Base-by-base conservation (phyloP, 768 basidiomycete species). In the Tricholoma sp. region DNA sequence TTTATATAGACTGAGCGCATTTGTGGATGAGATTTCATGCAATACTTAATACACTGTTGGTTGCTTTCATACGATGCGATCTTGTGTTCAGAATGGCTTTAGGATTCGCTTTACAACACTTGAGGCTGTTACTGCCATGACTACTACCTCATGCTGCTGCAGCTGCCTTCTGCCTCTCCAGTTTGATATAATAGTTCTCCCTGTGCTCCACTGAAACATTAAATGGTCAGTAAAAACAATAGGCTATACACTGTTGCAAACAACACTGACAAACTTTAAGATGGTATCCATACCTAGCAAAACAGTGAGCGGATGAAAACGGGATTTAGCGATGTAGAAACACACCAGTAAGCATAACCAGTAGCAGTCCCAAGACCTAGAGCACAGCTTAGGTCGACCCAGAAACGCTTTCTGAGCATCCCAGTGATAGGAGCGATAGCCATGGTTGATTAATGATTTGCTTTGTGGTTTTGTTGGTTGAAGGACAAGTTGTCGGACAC, bases 401-500 rank as follows among this genome's bases (percentile, higher is more conserved):
- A 91, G 73, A 95, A 84, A 65, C 85, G 80, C 76, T 95, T 96
- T 77, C 94, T 89, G 76, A 95, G 89, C 76, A 84, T 93, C 70
- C 94, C 94, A 52, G 89, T 89, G 73, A 96, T 94, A 64, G 94
- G 93, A 59, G 91, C 87, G 70, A 96, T 88, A 67, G 90, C 71
- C 90, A 93, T 93, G 68, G 68, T 51, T 54, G 59, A 64, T n/a
- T n/a, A n/a, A n/a, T n/a, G n/a, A n/a, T 45, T 58, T 15, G 59
- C 24, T 24, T 57, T 53, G 57, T 55, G 59, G 60, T 58, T 61
- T 60, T 57, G 53, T 63, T 65, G 55, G 57, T 58, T 56, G 61
- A 62, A 76, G 75, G 75, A 67, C 70, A 65, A 73, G 24, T 24
- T 76, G 71, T 76, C 75, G 61, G 69, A 60, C 56, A 52, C 13